Conservation (phyloP, 176 grass and related monocot species). For the Dendrocalamus sinicus region DNA sequence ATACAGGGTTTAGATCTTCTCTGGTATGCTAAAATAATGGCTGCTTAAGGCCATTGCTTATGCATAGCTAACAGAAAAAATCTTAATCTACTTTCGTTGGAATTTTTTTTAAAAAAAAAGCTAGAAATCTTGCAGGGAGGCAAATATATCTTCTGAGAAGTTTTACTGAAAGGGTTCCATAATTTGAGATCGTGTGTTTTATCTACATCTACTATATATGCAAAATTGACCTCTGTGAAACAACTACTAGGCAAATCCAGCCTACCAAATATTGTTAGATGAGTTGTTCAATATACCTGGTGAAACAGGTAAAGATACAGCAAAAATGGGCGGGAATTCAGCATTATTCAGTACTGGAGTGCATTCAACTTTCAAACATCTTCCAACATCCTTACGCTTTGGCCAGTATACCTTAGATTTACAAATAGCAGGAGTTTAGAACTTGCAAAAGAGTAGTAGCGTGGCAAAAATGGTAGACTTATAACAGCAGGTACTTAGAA, state of each 20-base stretch:
- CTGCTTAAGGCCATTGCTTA: not conserved
- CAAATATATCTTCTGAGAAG: constrained; percentile 30
- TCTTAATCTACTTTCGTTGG: not conserved
- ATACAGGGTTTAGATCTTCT: constrained; percentile 1
- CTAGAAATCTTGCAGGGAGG: not conserved
- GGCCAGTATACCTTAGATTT: constrained; percentile 86
- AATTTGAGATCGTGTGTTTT: constrained; percentile 5
- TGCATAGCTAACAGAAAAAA: constrained; percentile 16
- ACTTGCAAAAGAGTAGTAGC: constrained; percentile 33
- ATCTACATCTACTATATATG: constrained; percentile 9
- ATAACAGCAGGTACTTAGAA: not conserved
- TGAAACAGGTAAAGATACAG: constrained; percentile 80
- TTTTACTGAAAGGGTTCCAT: constrained; percentile 29
- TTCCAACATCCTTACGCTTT: constrained; percentile 75
- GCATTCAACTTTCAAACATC: constrained; percentile 95
- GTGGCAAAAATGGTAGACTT: not conserved
- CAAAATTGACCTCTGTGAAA: not conserved
- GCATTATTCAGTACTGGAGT: constrained; percentile 57
- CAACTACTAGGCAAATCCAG: constrained; percentile 19
- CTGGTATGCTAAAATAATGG: constrained; percentile 13
- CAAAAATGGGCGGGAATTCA: constrained; percentile 78
- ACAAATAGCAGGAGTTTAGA: constrained; percentile 42
- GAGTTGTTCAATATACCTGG: constrained; percentile 60
- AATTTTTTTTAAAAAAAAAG: not conserved
- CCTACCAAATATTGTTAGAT: not conserved